phyloP scores from a whole-genome alignment of 495 filamentous ascomycete genomes.

The Hypomontagnella submonticulosa region DNA sequence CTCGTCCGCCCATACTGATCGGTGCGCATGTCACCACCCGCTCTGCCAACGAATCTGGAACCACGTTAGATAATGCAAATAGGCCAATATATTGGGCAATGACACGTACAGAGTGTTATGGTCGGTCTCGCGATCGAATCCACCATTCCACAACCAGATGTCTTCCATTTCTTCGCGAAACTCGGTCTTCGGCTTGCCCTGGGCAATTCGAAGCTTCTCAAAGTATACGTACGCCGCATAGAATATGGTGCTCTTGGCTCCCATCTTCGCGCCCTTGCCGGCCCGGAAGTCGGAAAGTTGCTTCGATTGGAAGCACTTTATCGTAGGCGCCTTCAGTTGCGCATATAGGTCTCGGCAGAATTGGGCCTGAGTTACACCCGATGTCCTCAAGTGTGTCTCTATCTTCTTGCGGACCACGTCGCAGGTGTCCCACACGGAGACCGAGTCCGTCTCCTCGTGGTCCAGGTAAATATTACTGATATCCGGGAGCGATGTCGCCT shows the following conservation, averaged over 20 bases:
- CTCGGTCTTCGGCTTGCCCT: constrained; percentile 65
- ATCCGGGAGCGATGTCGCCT: constrained; percentile 40
- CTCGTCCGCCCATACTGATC: too few species aligned
- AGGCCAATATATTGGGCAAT: not conserved
- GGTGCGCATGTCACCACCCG: not conserved
- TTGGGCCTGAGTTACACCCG: constrained; percentile 62
- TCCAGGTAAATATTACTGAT: constrained; percentile 52
- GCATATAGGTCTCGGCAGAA: constrained; percentile 62
- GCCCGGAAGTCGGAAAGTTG: constrained; percentile 60
- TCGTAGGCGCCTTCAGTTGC: constrained; percentile 39
- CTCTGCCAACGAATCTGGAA: constrained; percentile 7
- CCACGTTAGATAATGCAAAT: not conserved
- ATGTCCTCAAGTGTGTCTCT: constrained; percentile 57
- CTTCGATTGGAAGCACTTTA: constrained; percentile 49
- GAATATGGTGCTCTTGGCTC: constrained; percentile 58
- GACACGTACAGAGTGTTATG: constrained; percentile 17
- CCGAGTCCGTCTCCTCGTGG: constrained; percentile 55
- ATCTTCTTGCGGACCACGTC: constrained; percentile 68
- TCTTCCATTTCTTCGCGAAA: constrained; percentile 65
- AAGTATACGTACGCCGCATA: constrained; percentile 68
- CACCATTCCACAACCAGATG: constrained; percentile 45
- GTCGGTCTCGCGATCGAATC: constrained; percentile 34
- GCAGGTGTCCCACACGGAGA: constrained; percentile 65
- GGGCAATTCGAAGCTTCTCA: constrained; percentile 67
- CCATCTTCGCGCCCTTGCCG: constrained; percentile 58